Percentiles rank a stretch among this genome's conserved stretches.
Evolutionary conservation across 2,329 filamentous ascomycete species (phyloP).

Genomic region (Colletotrichum spaethianum): DNA sequence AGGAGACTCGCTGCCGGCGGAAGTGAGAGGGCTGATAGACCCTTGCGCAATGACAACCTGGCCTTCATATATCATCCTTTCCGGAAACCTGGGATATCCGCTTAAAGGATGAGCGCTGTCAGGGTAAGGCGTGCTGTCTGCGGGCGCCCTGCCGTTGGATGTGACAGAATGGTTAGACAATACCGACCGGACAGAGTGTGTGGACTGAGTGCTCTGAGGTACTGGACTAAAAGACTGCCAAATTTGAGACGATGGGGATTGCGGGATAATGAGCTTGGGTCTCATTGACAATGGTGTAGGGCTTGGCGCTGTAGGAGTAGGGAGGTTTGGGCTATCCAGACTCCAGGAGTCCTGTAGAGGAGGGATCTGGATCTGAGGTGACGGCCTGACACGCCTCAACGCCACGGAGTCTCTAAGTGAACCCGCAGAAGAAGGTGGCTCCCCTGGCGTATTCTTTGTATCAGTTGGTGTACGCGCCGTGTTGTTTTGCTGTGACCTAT

Average conservation of each 20-base stretch:
- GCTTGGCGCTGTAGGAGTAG: constrained; percentile 53
- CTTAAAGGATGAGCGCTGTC: constrained; percentile 43
- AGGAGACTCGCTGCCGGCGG: constrained; percentile 44
- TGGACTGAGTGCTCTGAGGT: neutral
- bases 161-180: neutral
- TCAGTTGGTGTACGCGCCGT: no score
- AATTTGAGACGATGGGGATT: neutral
- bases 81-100: constrained; percentile 42
- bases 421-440: neutral
- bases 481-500: no score
- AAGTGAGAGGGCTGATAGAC: constrained; percentile 38
- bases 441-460: no score
- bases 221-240: constrained; percentile 7
- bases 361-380: constrained; percentile 8
- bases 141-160: neutral
- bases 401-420: neutral
- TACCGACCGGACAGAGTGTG: neutral
- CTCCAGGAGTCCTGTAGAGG: neutral
- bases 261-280: constrained; percentile 45
- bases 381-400: neutral
- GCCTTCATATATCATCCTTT: constrained; percentile 43
- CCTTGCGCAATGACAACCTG: constrained; percentile 36
- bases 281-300: constrained; percentile 50
- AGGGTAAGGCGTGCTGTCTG: constrained; percentile 32
- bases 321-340: constrained; percentile 39